Evolutionary conservation across 2,329 filamentous ascomycete species (phyloP).

Genomic region (Talaromyces pinophilus): DNA sequence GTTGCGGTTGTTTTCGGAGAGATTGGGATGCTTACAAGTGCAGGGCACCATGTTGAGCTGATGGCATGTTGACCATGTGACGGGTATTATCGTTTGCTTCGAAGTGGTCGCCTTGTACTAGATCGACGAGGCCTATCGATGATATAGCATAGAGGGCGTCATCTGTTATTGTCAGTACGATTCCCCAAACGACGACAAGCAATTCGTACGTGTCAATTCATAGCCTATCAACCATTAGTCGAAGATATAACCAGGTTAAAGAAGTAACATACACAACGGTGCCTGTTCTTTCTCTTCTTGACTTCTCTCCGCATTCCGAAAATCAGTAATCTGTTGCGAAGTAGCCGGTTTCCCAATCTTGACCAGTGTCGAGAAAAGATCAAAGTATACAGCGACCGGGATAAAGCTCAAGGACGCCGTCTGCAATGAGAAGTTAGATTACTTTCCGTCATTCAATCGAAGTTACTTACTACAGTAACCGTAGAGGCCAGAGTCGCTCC

Average conservation of each 20-base stretch:
- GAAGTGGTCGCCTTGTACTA: constrained; percentile 35
- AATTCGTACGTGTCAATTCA: constrained; percentile 29
- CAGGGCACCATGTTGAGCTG: constrained; percentile 39
- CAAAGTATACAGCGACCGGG: constrained; percentile 40
- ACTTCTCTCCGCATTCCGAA: constrained; percentile 27
- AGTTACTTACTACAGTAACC: constrained; percentile 30
- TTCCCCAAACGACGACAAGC: neutral
- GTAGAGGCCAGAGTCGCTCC: constrained; percentile 34
- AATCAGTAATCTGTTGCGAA: constrained; percentile 32
- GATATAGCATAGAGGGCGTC: constrained; percentile 42
- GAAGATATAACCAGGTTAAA: neutral
- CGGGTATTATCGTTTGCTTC: constrained; percentile 37
- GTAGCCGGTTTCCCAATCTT: constrained; percentile 30
- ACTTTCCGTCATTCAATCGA: neutral
- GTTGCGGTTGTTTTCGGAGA: neutral
- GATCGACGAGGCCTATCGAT: constrained; percentile 38
- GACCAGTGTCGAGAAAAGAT: constrained; percentile 36
- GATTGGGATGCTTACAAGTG: constrained; percentile 36
- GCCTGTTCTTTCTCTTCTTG: constrained; percentile 25
- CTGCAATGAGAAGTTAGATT: constrained; percentile 24
- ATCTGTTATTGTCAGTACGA: constrained; percentile 28
- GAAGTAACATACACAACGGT: constrained; percentile 29
- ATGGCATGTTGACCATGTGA: constrained; percentile 39
- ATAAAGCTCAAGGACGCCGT: constrained; percentile 41
- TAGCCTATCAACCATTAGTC: constrained; percentile 24